Evolutionary conservation across 495 filamentous ascomycete species (phyloP).

Genomic region (Neurospora discreta): DNA sequence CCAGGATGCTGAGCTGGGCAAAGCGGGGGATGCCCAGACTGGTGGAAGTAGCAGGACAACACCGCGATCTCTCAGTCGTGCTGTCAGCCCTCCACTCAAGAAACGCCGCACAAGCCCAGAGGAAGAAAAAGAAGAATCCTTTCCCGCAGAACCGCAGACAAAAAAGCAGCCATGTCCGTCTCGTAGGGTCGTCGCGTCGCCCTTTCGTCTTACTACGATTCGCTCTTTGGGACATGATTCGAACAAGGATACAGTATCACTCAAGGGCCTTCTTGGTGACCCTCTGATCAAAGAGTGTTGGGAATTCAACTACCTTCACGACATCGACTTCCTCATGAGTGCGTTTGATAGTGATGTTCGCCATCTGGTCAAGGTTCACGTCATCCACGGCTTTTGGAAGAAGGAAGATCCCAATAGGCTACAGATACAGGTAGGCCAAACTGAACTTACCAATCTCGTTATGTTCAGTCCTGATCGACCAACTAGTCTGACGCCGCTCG

Average conservation of each 20-base stretch:
- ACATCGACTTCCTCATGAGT: constrained; percentile 58
- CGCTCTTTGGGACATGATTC: constrained; percentile 45
- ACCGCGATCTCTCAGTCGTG: constrained; percentile 21
- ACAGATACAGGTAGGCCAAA: constrained; percentile 45
- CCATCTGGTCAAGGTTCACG: constrained; percentile 51
- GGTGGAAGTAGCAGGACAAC: neutral
- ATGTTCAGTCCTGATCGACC: neutral
- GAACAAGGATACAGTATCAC: constrained; percentile 57
- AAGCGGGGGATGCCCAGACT: neutral
- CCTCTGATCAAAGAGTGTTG: constrained; percentile 77
- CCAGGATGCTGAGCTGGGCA: neutral
- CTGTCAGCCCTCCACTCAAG: constrained; percentile 32
- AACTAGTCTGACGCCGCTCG: constrained; percentile 28
- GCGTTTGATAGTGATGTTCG: constrained; percentile 61
- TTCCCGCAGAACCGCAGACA: neutral
- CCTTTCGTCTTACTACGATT: constrained; percentile 65
- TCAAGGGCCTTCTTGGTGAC: constrained; percentile 67
- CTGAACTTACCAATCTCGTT: neutral
- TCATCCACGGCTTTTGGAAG: constrained; percentile 87
- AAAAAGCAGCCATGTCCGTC: neutral
- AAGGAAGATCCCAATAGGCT: constrained; percentile 51
- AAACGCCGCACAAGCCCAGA: constrained; percentile 12
- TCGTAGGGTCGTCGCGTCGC: constrained; percentile 37
- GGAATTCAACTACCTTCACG: constrained; percentile 83
- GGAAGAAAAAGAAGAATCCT: neutral